phyloP scores from a whole-genome alignment of 352 stramenopile genomes.

The Halophytophthora batemanensis region DNA sequence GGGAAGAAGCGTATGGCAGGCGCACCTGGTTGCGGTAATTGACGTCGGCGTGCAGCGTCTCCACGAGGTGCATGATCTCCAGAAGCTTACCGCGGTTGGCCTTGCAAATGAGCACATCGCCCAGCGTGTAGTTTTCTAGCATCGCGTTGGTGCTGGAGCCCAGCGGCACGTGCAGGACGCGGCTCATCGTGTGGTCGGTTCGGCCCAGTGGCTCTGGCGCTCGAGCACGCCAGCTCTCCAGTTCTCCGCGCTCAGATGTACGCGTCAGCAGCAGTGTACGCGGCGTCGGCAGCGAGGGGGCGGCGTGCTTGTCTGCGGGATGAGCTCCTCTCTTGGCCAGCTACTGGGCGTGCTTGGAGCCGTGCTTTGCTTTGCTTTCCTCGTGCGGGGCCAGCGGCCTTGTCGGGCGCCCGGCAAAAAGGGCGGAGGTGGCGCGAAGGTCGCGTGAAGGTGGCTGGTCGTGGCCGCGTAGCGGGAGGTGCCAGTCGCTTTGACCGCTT shows the following conservation, averaged over 20 bases:
- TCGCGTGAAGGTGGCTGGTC: conserved; percentile 17
- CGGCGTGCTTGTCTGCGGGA: background rate
- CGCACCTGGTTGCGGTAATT: conserved; percentile 85
- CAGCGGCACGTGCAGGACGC: conserved; percentile 64
- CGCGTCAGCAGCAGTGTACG: background rate
- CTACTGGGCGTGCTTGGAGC: conserved; percentile 14
- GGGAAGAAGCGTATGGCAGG: background rate
- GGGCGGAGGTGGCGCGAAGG: conserved; percentile 17
- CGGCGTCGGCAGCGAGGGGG: background rate
- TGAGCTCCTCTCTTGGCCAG: conserved; percentile 15
- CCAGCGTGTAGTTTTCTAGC: conserved; percentile 78
- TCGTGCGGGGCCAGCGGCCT: conserved; percentile 2
- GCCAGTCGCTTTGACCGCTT: too few species aligned
- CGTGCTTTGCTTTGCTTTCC: conserved; percentile 8
- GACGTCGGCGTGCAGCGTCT: conserved; percentile 74
- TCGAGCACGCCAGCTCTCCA: too few species aligned
- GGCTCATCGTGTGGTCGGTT: conserved; percentile 39
- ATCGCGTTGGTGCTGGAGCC: conserved; percentile 38
- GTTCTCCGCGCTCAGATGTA: background rate
- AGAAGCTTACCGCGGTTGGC: conserved; percentile 80
- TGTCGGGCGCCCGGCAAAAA: conserved; percentile 11
- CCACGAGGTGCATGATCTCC: conserved; percentile 71
- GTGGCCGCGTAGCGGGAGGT: conserved; percentile 4
- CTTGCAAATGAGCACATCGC: conserved; percentile 85
- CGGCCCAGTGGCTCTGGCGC: background rate